phyloP scores from a whole-genome alignment of 331 rosid genomes.

The Rosa hybrid region DNA sequence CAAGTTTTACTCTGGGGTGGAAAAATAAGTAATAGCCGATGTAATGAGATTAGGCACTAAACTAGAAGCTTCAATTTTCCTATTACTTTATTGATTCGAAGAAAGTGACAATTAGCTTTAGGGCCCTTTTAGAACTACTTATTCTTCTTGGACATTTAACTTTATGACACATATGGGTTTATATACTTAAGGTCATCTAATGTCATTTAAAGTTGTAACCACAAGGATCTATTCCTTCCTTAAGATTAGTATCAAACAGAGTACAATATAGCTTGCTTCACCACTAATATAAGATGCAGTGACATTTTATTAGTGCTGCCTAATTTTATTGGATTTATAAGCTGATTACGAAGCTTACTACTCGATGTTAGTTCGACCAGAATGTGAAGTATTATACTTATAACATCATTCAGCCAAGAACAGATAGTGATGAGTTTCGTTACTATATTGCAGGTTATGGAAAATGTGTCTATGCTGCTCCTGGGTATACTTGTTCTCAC shows the following conservation, averaged over 20 bases:
- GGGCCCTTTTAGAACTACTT: not conserved
- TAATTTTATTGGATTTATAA: not conserved
- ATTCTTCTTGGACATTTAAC: not conserved
- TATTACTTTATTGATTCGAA: not conserved
- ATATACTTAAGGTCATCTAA: not conserved
- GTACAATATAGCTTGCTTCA: not conserved
- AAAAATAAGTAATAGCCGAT: not conserved
- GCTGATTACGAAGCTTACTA: not conserved
- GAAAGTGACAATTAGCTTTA: not conserved
- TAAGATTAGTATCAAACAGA: not conserved
- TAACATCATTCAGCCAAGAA: not conserved
- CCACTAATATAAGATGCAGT: not conserved
- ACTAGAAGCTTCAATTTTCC: not conserved
- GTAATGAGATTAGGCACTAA: not conserved
- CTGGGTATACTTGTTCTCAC: constrained; percentile 56
- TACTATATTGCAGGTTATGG: constrained; percentile 63
- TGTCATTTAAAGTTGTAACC: not conserved
- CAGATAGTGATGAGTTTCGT: constrained; percentile 17
- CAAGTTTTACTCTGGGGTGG: not conserved
- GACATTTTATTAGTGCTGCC: not conserved
- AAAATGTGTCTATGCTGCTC: constrained; percentile 54
- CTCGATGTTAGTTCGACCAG: not conserved
- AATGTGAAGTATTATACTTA: not conserved
- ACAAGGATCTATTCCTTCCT: not conserved
- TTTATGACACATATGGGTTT: not conserved